Evolutionary conservation across 805 yeast genomes (phyloP), one percentile per base, ranked within the genome.

Genomic region (Wickerhamiella spandovensis): DNA sequence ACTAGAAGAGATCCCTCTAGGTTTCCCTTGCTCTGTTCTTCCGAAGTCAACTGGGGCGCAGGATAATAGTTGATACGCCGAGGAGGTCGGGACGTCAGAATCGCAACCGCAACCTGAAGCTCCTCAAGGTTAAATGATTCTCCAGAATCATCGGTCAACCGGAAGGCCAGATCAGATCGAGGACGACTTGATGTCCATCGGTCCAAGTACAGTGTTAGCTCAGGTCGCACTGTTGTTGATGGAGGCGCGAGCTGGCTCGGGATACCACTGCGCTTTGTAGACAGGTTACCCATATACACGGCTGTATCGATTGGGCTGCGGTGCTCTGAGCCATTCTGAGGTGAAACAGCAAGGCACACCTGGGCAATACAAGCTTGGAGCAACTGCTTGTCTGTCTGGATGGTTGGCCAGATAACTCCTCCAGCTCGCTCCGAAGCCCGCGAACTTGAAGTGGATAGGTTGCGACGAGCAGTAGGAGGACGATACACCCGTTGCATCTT

Each of bases 11-110:
- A 13, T 10, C 41, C 41, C 20, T 37, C 41, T 37, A 20, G 13
- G 20, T 18, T n/a, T 18, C 21, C 21, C 21, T 17, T 8, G n/a
- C 12, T 18, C 7, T 37, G 5, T 15, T 37, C 41, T 17, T 37
- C 41, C 5, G 20, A 18, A 7, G 41, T 37, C 20, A 37, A 10
- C 6, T 50, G 48, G 3, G 52, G 48, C 1, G 61, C 59, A 6
- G 55, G 49, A 49, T 50, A 56, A 18, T 48, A 45, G 47, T 58
- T 58, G 49, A 54, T 53, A 20, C 61, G 51, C 25, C 61, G 43
- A 2, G 61, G 61, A 15, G 61, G 61, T 15, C 61, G 50, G 2
- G 55, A 51, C 21, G 52, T 50, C n/a, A 58, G 23, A 15, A 55
- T 51, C 21, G 46, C 46, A 5, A 57, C 44, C 13, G 53, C 55